Evolutionary conservation across 371 early-diverging fungal genomes (phyloP), one percentile per base, ranked within the genome.

Genomic region (Mucor ambiguus): DNA sequence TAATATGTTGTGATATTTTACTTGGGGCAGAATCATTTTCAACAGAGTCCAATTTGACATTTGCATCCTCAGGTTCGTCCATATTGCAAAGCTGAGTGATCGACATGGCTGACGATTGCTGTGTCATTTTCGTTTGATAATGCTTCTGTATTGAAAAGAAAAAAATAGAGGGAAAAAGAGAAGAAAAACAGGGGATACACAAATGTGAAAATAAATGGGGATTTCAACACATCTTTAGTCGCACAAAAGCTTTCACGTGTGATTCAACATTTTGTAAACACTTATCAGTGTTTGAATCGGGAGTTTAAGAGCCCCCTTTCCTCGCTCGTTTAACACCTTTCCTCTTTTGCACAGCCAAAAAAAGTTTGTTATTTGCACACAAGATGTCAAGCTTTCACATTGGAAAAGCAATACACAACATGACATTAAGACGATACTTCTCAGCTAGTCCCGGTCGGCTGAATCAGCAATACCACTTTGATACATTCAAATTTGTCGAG

Each of bases 401-500:
- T 57, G 57, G 33, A 11, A 57, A 57, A 35, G 1, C 20, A 22
- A n/a, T 32, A 20, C 20, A 57, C 0, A 16, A 3, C 33, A 32
- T 32, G 16, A 18, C 16, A 59, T 28, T 18, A 4, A 60, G 29
- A 22, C 60, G 60, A 20, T 60, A 1, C n/a, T 60, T 44, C 12
- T 46, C 60, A 26, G 12, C 20, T 1, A 30, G 16, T 44, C 48
- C 14, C 16, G 28, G 5, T 5, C 32, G n/a, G 49, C 20, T 49
- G 1, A 62, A 38, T 8, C 55, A 62, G 32, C 55, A 63, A 0
- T 44, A 52, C 66, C 83, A 87, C 69, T 93, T 93, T 70, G 93
- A 93, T 71, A 92, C 93, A 14, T 89, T 91, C 74, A 85, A 87
- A 49, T 89, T 96, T 44, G 92, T 90, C 5, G 87, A 89, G 67